These are phyloP conservation scores for Suhomyces sp. DNA, from an alignment of 805 yeast genomes.

Conservation along the genomic window DNA sequence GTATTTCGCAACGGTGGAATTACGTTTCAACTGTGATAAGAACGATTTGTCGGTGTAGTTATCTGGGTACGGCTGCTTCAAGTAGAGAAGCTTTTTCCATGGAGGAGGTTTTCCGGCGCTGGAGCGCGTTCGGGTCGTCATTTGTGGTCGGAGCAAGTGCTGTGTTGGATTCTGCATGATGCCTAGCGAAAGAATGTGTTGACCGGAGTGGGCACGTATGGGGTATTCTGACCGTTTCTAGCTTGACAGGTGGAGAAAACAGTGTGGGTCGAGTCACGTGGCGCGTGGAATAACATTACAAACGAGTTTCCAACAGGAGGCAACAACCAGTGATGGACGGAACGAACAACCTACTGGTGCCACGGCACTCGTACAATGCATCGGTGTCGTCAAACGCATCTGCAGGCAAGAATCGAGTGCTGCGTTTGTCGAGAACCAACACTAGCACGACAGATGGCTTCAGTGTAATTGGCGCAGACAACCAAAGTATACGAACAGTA, in stretches of 20 bases:
- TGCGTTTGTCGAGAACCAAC: slow-evolving; percentile 14
- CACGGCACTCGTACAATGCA: slow-evolving; percentile 12
- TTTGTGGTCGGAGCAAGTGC: not conserved
- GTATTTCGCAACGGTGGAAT: slow-evolving; percentile 69
- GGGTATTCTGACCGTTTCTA: not conserved
- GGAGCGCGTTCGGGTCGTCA: not conserved
- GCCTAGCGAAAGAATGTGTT: not conserved
- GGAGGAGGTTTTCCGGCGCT: slow-evolving; percentile 23
- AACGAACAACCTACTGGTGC: slow-evolving; percentile 11
- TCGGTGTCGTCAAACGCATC: slow-evolving; percentile 11
- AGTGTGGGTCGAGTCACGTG: not conserved
- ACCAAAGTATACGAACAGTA: slow-evolving; percentile 23
- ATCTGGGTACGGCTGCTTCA: slow-evolving; percentile 83
- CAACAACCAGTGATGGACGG: not conserved
- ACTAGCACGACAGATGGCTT: slow-evolving; percentile 17
- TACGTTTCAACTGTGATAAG: slow-evolving; percentile 73
- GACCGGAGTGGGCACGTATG: not conserved
- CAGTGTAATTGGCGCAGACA: slow-evolving; percentile 3
- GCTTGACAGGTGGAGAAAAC: not conserved
- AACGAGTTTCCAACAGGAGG: not conserved
- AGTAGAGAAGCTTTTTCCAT: slow-evolving; percentile 87
- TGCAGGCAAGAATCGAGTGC: not conserved
- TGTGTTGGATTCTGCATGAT: not conserved
- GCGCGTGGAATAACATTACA: not conserved
- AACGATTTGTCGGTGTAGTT: slow-evolving; percentile 84